These are phyloP conservation scores for Trifolium repens DNA, from an alignment of 306 rosid genomes.

Conservation along the genomic window DNA sequence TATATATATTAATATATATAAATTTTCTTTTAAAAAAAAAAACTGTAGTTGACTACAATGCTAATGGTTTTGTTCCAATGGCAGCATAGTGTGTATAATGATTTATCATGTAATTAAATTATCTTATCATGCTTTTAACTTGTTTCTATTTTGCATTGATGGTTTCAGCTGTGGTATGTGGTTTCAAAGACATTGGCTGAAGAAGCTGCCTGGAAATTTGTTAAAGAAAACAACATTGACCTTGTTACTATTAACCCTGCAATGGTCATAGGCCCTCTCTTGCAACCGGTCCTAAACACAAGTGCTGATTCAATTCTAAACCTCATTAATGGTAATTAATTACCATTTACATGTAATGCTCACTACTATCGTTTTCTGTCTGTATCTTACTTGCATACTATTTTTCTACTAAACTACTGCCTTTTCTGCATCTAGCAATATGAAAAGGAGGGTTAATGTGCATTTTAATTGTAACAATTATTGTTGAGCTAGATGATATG, in stretches of 20 bases:
- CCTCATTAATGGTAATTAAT: constrained; percentile 59
- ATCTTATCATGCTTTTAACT: constrained; percentile 10
- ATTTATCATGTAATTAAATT: background rate
- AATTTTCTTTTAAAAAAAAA: too few relatives aligned
- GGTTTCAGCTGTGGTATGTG: constrained; percentile 72
- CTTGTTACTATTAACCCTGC: constrained; percentile 77
- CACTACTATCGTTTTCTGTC: background rate
- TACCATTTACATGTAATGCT: background rate
- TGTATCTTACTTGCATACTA: too few relatives aligned
- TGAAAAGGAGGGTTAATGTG: constrained; percentile 9
- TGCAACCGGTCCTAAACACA: constrained; percentile 79
- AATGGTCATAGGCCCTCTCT: constrained; percentile 79
- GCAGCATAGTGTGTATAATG: background rate
- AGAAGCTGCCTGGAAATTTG: constrained; percentile 86
- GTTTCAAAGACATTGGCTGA: constrained; percentile 87
- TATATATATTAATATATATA: too few relatives aligned
- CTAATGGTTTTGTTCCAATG: constrained; percentile 17
- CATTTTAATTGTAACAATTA: background rate
- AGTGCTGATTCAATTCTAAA: constrained; percentile 62
- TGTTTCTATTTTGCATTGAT: constrained; percentile 7
- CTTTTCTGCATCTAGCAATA: constrained; percentile 6
- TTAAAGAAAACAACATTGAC: constrained; percentile 69
- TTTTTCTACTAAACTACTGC: background rate
- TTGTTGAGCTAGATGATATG: background rate
- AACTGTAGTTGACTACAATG: background rate